A percentile compares a stretch with the other conserved stretches of the same genome.
Evolutionary conservation across 2,329 filamentous ascomycete genomes (phyloP).

Genomic region (Nothophaeocryptopus gaeumannii): DNA sequence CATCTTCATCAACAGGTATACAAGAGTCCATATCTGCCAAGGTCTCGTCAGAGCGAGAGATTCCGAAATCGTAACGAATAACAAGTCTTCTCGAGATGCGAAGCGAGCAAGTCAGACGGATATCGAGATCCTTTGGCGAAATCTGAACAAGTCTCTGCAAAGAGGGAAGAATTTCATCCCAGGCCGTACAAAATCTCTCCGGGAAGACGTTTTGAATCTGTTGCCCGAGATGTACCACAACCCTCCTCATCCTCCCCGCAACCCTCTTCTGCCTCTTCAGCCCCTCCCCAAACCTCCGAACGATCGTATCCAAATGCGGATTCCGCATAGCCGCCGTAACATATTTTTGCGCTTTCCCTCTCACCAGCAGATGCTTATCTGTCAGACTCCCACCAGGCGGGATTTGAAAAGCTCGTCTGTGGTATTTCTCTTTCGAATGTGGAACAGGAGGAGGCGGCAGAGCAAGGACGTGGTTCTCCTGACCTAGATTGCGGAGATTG

Average conservation of each 20-base stretch:
- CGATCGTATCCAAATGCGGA: slow-evolving; percentile 13
- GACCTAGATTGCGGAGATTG: neutral
- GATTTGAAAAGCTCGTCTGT: slow-evolving; percentile 1
- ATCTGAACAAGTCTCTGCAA: neutral
- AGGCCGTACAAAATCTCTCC: slow-evolving; percentile 17
- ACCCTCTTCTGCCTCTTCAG: slow-evolving; percentile 3
- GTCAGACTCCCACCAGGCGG: slow-evolving; percentile 6
- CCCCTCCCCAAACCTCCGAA: slow-evolving; percentile 1
- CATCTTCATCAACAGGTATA: slow-evolving; percentile 5
- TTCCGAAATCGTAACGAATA: slow-evolving; percentile 16
- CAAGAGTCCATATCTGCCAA: slow-evolving; percentile 18
- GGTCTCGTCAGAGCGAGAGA: neutral
- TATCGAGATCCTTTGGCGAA: neutral
- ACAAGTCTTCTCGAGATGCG: slow-evolving; percentile 15
- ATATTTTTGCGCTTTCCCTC: slow-evolving; percentile 14
- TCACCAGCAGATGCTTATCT: slow-evolving; percentile 2
- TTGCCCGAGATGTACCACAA: slow-evolving; percentile 17
- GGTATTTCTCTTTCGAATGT: neutral
- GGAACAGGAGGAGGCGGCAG: neutral
- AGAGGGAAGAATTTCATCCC: slow-evolving; percentile 10
- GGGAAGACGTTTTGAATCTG: slow-evolving; percentile 19
- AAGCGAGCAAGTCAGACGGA: slow-evolving; percentile 17
- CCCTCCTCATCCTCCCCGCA: slow-evolving; percentile 7
- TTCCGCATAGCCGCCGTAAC: slow-evolving; percentile 16
- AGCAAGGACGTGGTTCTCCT: neutral